Conservation (phyloP, 2,329 filamentous ascomycete species). For the Stemphylium lycopersici region DNA sequence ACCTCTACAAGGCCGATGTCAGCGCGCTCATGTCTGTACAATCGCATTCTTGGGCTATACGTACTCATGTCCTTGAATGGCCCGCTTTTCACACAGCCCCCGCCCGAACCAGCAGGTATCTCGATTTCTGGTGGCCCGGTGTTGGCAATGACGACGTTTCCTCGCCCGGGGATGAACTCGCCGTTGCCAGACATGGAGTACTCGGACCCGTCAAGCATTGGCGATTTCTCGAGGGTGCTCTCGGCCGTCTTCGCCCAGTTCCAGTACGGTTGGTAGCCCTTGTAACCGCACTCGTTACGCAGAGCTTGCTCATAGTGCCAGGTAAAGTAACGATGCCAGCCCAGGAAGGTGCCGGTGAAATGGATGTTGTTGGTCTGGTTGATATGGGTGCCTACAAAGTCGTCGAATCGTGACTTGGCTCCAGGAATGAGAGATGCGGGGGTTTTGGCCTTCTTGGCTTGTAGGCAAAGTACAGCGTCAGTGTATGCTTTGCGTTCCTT, state of each 20-base stretch:
- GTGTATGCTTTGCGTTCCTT: slow-evolving; percentile 45
- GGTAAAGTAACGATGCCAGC: slow-evolving; percentile 52
- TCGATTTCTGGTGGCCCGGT: slow-evolving; percentile 32
- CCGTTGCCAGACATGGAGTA: slow-evolving; percentile 57
- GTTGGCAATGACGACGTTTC: slow-evolving; percentile 29
- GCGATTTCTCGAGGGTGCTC: slow-evolving; percentile 52
- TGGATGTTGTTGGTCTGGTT: slow-evolving; percentile 44
- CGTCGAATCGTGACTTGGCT: slow-evolving; percentile 44
- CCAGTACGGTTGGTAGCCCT: slow-evolving; percentile 55
- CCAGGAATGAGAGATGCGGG: slow-evolving; percentile 36
- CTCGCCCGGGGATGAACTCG: slow-evolving; percentile 36
- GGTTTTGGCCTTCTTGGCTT: slow-evolving; percentile 36
- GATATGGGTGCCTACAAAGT: slow-evolving; percentile 48
- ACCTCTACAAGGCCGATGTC: slow-evolving; percentile 4
- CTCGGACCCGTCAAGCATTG: slow-evolving; percentile 62
- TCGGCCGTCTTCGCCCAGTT: slow-evolving; percentile 59
- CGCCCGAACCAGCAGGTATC: slow-evolving; percentile 59
- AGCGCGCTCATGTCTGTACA: background rate
- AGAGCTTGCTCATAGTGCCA: slow-evolving; percentile 52
- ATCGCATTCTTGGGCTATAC: background rate
- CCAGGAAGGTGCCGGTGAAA: slow-evolving; percentile 39
- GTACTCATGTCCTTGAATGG: slow-evolving; percentile 55
- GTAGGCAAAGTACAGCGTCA: slow-evolving; percentile 45
- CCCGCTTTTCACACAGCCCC: slow-evolving; percentile 60
- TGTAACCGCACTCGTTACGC: slow-evolving; percentile 51